A percentile compares a stretch with the other conserved stretches of the same genome.
phyloP scores from a whole-genome alignment of 495 filamentous ascomycete genomes.

The Extremus antarcticus region DNA sequence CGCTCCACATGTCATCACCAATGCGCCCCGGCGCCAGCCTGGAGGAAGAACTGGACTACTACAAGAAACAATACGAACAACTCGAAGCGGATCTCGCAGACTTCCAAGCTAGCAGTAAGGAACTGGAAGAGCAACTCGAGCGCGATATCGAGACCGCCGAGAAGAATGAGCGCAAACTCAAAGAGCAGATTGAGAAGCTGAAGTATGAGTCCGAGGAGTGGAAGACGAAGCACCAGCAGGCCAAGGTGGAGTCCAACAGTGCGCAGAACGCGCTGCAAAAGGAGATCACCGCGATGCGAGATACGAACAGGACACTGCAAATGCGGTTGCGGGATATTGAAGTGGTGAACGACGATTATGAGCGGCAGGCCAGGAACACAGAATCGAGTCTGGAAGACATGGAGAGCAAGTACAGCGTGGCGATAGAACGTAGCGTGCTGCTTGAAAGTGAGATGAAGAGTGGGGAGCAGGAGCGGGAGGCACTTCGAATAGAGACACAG shows the following conservation, averaged over 20 bases:
- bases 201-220: conserved; percentile 91
- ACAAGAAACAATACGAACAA: conserved; percentile 91
- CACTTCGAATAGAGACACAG: conserved; percentile 77
- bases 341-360: conserved; percentile 95
- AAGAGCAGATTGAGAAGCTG: conserved; percentile 74
- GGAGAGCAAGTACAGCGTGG: conserved; percentile 90
- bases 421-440: conserved; percentile 84
- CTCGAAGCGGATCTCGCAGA: conserved; percentile 85
- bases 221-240: conserved; percentile 98
- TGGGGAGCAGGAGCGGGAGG: conserved; percentile 83
- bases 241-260: conserved; percentile 70
- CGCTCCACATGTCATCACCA: conserved; percentile 27
- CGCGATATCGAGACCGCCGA: conserved; percentile 94
- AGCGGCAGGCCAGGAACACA: conserved; percentile 87
- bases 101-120: conserved; percentile 86
- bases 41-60: conserved; percentile 74
- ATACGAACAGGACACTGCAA: conserved; percentile 68
- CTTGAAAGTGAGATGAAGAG: conserved; percentile 86
- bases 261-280: conserved; percentile 86
- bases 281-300: conserved; percentile 84
- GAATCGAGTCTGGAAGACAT: conserved; percentile 91
- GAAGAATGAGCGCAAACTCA: conserved; percentile 73
- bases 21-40: conserved; percentile 24
- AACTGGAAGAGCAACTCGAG: conserved; percentile 89
- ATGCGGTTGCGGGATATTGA: conserved; percentile 85